Evolutionary conservation across 208 protist species (phyloP), one percentile per base, ranked within the genome.

Genomic region (Crithidia mellificae): DNA sequence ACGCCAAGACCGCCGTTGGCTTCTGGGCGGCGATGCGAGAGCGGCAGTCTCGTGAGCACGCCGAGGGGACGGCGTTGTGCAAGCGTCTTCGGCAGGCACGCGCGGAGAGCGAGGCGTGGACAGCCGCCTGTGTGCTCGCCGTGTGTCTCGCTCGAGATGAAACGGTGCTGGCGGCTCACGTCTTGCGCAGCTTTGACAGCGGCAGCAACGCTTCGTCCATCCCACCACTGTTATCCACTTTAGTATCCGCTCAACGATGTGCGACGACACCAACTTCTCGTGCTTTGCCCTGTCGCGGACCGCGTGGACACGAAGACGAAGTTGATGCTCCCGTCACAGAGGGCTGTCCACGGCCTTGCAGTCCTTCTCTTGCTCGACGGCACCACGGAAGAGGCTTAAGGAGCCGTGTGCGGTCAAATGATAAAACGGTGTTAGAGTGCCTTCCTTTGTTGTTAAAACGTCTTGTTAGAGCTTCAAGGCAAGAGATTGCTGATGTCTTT

Each of bases 21-120:
- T 53, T 65, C 47, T 65, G 59, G 59, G 14, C 29, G 15, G 32
- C 47, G 2, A 19, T 44, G 12, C n/a, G 36, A 43, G 24, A 51
- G 17, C 17, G 46, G 22, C 27, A 5, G 14, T 22, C 5, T 5
- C 22, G 46, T 22, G 30, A 22, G 9, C 1, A 27, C 5, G 43
- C 14, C 38, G 17, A 53, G 44, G 11, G 19, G n/a, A n/a, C n/a
- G 38, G 1, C 11, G n/a, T 9, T 47, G 54, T 20, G 34, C 24
- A n/a, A 27, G 27, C n/a, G 36, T 1, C 7, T 24, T 7, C 41
- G 17, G 3, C 43, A 19, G 12, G 43, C 39, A 27, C 7, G 15
- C 2, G 19, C 22, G 11, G 19, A 41, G 15, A 54, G 59, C 22
- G 46, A 55, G 9, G 46, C 25, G 5, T 55, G 38, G 32, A 65